These are phyloP conservation scores for Debaryomyces subglobosus DNA, from an alignment of 1,139 yeast species.

Conservation along the genomic window DNA sequence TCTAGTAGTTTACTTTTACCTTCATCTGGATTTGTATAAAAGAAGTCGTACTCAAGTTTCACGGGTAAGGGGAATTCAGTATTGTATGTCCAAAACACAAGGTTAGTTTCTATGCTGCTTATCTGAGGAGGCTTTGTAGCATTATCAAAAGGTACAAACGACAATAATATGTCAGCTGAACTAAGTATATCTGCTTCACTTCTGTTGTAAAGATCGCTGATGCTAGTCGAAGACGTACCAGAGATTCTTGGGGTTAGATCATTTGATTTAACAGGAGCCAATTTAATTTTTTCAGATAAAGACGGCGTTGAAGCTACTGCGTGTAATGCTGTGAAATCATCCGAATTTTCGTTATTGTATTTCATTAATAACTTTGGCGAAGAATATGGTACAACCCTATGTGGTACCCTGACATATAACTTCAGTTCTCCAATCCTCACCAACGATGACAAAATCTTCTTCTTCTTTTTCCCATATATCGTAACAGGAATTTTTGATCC, in stretches of 20 bases:
- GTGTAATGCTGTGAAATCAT: constrained; percentile 10
- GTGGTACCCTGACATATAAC: constrained; percentile 38
- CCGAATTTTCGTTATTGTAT: constrained; percentile 31
- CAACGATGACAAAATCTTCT: constrained; percentile 37
- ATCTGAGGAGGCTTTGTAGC: constrained; percentile 36
- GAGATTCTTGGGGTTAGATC: constrained; percentile 2
- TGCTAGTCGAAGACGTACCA: constrained; percentile 13
- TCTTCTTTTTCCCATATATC: constrained; percentile 44
- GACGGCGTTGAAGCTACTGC: constrained; percentile 5
- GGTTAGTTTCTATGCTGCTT: constrained; percentile 36
- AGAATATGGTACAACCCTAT: constrained; percentile 38
- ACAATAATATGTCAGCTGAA: constrained; percentile 30
- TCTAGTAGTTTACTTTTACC: constrained; percentile 22
- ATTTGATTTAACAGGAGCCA: constrained; percentile 7
- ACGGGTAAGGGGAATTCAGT: constrained; percentile 49
- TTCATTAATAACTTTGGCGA: constrained; percentile 44
- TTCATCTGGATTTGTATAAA: constrained; percentile 33
- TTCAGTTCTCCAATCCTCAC: constrained; percentile 41
- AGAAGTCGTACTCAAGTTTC: constrained; percentile 45
- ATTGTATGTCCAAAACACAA: constrained; percentile 47
- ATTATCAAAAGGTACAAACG: constrained; percentile 23
- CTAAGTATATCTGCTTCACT: constrained; percentile 25
- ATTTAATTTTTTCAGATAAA: constrained; percentile 2
- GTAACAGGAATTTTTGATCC: constrained; percentile 25
- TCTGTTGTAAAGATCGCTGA: constrained; percentile 38